Base-by-base conservation (phyloP, 257 asterid genomes). In the Solanum infundibuliforme region DNA sequence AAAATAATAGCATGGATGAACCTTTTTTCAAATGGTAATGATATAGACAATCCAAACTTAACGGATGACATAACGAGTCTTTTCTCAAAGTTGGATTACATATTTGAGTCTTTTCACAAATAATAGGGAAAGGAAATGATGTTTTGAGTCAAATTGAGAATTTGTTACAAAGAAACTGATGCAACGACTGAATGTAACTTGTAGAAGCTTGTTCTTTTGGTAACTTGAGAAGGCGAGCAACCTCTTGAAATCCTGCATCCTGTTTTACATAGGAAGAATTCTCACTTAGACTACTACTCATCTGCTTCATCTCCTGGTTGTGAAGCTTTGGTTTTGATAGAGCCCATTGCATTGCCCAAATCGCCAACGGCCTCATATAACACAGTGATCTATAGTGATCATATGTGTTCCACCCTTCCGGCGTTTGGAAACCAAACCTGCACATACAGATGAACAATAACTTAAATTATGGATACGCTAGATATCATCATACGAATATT, bases 261-360 rank as follows among this genome's bases (percentile, higher is more conserved):
- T 86, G 88, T 81, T 88, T 60, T 84, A 34, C 60, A 62, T 38
- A 13, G 35, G 73, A 81, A 68, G 66, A 43, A 34, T 87, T 36
- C 35, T 27, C 87, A 72, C 38, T 76, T 5, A 18, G 43, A n/a
- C 10, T 21, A n/a, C 10, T 21, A 55, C 65, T 55, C 11, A 72
- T 82, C 6, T 87, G 84, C 41, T 83, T 71, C 52, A 20, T 35
- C 8, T 65, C 75, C 39, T 87, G 55, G 76, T 83, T 87, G 41
- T 36, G 60, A 29, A 84, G 76, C 58, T 86, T 88, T 23, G 87
- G 87, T 41, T 72, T 74, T 41, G 93, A 85, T 43, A 92, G 86
- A 39, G 93, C 93, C 94, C 94, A 92, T 84, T 92, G 94, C 92
- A 92, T 92, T 14, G 92, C 84, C 94, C 94, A 92, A 69, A 92